These are phyloP conservation scores for Pseudohyphozyma bogoriensis DNA, from an alignment of 768 basidiomycete genomes.

Conservation along the genomic window DNA sequence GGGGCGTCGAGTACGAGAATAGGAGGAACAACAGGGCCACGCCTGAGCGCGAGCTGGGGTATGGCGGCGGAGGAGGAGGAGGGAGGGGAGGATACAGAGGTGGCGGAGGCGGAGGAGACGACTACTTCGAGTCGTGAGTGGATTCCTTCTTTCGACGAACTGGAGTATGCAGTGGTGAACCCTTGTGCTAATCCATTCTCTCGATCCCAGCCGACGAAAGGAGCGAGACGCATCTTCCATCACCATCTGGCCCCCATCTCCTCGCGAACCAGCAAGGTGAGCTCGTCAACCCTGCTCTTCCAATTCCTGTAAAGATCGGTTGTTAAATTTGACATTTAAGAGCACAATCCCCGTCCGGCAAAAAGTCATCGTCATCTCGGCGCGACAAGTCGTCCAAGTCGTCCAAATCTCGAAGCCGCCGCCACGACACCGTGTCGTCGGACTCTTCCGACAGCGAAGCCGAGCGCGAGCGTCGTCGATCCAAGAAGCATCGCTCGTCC, in stretches of 20 bases:
- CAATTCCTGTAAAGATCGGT: not conserved
- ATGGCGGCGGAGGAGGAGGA: constrained; percentile 14
- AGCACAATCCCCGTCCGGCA: not conserved
- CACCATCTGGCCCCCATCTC: constrained; percentile 74
- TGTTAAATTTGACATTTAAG: not conserved
- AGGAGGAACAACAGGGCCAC: no score
- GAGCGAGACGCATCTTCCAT: constrained; percentile 53
- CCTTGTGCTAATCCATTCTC: not conserved
- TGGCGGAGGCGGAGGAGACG: constrained; percentile 37
- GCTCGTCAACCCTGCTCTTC: not conserved
- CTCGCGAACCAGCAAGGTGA: constrained; percentile 55
- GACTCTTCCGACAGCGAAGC: not conserved
- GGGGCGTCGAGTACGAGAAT: constrained; percentile 9
- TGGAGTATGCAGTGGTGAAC: not conserved
- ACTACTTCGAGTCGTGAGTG: constrained; percentile 59
- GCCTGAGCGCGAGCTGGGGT: constrained; percentile 18
- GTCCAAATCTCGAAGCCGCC: constrained; percentile 41
- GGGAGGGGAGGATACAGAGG: constrained; percentile 34
- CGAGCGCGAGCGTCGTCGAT: constrained; percentile 1
- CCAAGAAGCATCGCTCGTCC: not conserved
- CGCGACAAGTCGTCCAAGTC: constrained; percentile 45
- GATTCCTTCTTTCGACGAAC: not conserved
- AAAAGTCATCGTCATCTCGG: constrained; percentile 4
- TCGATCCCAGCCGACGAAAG: constrained; percentile 50
- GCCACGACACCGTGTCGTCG: not conserved